phyloP scores from a whole-genome alignment of 2,329 filamentous ascomycete species.

The Curvularia sp. region DNA sequence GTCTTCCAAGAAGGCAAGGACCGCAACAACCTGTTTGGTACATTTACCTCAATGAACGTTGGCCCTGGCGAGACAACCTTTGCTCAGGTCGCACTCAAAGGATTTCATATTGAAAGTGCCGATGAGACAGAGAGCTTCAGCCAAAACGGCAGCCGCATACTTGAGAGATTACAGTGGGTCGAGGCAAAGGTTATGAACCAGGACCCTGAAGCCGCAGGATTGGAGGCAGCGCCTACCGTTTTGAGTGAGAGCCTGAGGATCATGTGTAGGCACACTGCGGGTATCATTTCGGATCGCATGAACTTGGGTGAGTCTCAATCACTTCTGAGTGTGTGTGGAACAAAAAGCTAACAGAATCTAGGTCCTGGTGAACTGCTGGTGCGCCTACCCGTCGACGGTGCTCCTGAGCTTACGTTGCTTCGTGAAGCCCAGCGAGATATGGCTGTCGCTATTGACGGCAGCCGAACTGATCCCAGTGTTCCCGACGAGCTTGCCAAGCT shows the following conservation, averaged over 20 bases:
- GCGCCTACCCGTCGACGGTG: constrained; percentile 52
- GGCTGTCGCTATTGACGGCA: constrained; percentile 70
- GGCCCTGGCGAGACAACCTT: constrained; percentile 73
- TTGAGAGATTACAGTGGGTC: constrained; percentile 66
- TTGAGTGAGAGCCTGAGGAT: constrained; percentile 78
- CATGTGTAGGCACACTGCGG: constrained; percentile 75
- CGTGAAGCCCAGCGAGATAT: constrained; percentile 79
- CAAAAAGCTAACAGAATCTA: constrained; percentile 19
- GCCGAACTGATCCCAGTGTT: constrained; percentile 51
- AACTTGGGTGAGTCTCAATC: constrained; percentile 65
- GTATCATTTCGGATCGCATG: constrained; percentile 81
- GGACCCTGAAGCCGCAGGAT: constrained; percentile 62
- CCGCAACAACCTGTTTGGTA: constrained; percentile 72
- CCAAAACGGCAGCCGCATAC: constrained; percentile 49
- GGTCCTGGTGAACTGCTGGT: constrained; percentile 56
- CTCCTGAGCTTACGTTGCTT: constrained; percentile 47
- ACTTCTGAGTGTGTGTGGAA: background rate
- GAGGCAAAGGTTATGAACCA: constrained; percentile 75
- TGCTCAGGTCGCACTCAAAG: constrained; percentile 70
- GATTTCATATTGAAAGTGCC: constrained; percentile 68
- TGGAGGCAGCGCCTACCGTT: constrained; percentile 70
- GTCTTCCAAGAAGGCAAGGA: constrained; percentile 78
- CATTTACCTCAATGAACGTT: constrained; percentile 75
- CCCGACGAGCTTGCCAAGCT: constrained; percentile 69
- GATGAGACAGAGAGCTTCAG: constrained; percentile 56